These are phyloP conservation scores for Pittosporum tobira DNA, from an alignment of 129 eudicot species.

Conservation along the genomic window DNA sequence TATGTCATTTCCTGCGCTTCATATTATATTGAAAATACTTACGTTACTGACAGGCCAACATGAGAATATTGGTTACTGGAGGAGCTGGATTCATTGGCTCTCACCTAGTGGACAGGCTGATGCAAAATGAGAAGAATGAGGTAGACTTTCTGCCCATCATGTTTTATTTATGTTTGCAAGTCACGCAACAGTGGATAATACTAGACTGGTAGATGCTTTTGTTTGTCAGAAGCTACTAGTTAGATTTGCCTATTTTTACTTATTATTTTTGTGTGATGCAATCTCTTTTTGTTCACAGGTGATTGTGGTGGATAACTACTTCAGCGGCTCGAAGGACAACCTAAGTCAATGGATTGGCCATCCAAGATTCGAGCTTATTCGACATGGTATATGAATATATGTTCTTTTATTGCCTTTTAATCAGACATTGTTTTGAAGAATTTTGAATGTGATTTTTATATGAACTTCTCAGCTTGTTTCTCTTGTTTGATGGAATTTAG, in stretches of 20 bases:
- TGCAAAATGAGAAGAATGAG: constrained; percentile 86
- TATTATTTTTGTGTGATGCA: constrained; percentile 1
- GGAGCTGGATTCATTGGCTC: constrained; percentile 96
- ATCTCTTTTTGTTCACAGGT: constrained; percentile 33
- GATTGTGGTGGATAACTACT: constrained; percentile 77
- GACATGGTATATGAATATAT: constrained; percentile 76
- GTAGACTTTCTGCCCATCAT: constrained; percentile 19
- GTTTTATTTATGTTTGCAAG: background rate
- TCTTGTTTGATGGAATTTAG: background rate
- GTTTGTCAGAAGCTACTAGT: constrained; percentile 5
- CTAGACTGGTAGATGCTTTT: background rate
- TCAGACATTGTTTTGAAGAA: too few species aligned
- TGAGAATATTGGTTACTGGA: constrained; percentile 86
- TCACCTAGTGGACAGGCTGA: constrained; percentile 75
- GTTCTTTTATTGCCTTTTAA: constrained; percentile 5
- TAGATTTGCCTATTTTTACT: background rate
- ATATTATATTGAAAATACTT: background rate
- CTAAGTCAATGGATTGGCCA: constrained; percentile 79
- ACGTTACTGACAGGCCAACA: constrained; percentile 50
- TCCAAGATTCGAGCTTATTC: constrained; percentile 89
- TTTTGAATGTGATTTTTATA: background rate
- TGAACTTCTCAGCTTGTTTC: too few species aligned
- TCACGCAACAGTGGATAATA: background rate
- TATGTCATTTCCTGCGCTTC: background rate
- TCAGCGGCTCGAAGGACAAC: constrained; percentile 86